These are phyloP conservation scores for Murraya koenigii DNA, from an alignment of 345 rosid species.

Conservation along the genomic window DNA sequence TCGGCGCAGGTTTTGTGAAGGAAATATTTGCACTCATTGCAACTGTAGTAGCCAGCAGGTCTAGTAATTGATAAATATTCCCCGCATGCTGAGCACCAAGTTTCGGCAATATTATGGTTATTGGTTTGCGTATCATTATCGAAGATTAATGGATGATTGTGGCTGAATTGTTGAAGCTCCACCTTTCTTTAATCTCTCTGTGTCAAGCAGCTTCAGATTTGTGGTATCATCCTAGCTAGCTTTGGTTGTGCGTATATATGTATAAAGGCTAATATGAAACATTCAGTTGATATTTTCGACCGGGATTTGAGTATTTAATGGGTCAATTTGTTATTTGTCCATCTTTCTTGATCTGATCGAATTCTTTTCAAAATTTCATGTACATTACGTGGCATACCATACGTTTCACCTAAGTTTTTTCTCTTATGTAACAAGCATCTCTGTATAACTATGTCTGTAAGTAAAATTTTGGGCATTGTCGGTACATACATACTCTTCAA, in stretches of 20 bases:
- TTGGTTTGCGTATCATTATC: neutral
- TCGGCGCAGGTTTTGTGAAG: neutral
- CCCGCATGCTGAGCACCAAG: neutral
- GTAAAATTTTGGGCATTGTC: too few species aligned
- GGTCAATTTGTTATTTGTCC: neutral
- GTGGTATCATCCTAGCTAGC: neutral
- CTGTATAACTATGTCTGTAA: too few species aligned
- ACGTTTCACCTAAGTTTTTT: too few species aligned
- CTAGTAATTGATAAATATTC: neutral
- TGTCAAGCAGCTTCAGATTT: neutral
- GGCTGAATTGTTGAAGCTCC: neutral
- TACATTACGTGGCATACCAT: too few species aligned
- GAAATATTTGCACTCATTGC: neutral
- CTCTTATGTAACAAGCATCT: too few species aligned
- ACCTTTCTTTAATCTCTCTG: neutral
- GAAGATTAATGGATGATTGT: neutral
- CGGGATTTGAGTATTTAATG: neutral
- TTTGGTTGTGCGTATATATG: neutral
- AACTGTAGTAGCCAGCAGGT: neutral
- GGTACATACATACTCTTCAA: too few species aligned
- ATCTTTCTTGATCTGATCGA: neutral
- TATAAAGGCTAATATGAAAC: neutral
- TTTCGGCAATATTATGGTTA: neutral
- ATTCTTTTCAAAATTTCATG: too few species aligned
- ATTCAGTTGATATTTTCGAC: neutral